These are phyloP conservation scores for Orbilia javanica DNA, from an alignment of 2,329 filamentous ascomycete genomes.

Conservation along the genomic window DNA sequence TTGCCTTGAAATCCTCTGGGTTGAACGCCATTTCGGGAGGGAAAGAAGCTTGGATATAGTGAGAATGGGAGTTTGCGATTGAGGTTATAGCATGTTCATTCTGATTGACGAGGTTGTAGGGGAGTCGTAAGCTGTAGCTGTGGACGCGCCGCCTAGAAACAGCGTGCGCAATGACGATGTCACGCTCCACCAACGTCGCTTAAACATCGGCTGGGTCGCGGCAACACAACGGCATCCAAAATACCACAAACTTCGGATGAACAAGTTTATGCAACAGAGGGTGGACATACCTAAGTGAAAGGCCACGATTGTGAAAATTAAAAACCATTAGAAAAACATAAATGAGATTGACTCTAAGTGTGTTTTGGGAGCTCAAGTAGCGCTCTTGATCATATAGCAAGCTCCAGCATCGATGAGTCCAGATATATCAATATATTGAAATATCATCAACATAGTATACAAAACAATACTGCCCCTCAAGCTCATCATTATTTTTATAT, in stretches of 20 bases:
- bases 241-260: slow-evolving; percentile 21
- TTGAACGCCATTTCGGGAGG: slow-evolving; percentile 42
- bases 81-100: slow-evolving; percentile 32
- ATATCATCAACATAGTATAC: too few relatives aligned
- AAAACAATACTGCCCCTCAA: too few relatives aligned
- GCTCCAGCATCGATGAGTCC: too few relatives aligned
- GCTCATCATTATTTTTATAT: too few relatives aligned
- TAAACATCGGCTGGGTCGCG: background rate
- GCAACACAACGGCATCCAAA: slow-evolving; percentile 32
- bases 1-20: slow-evolving; percentile 54
- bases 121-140: slow-evolving; percentile 7
- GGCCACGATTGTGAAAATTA: too few relatives aligned
- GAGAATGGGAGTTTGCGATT: slow-evolving; percentile 26
- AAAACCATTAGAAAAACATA: too few relatives aligned
- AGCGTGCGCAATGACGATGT: slow-evolving; percentile 27
- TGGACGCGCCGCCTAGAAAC: slow-evolving; percentile 37
- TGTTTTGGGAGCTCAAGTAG: too few relatives aligned
- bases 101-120: slow-evolving; percentile 5
- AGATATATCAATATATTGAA: too few relatives aligned
- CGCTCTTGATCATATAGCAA: too few relatives aligned
- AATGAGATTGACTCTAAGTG: too few relatives aligned
- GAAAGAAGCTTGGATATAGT: slow-evolving; percentile 7
- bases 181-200: slow-evolving; percentile 12
- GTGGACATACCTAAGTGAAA: too few relatives aligned
- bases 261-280: background rate